These are phyloP conservation scores for Pseudoscleropodium purum DNA, from an alignment of 225 moss, liverwort and hornwort species.

Conservation along the genomic window DNA sequence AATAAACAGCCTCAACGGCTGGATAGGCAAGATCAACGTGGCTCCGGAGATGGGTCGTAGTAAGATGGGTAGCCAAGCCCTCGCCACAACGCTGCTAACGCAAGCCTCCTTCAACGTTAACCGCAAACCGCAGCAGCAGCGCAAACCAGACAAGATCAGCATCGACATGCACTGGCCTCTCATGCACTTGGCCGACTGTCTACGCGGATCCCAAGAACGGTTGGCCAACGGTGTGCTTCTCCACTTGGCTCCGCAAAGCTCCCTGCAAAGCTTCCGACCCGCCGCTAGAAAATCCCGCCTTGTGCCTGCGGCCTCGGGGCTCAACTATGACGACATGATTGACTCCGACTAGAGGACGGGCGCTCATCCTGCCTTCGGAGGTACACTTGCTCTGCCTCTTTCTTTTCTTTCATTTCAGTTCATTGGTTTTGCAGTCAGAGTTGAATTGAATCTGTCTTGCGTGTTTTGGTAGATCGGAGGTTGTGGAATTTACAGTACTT, in stretches of 20 bases:
- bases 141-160: slow-evolving; percentile 12
- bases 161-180: slow-evolving; percentile 47
- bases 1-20: neutral
- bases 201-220: neutral
- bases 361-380: neutral
- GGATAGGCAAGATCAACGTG: slow-evolving; percentile 26
- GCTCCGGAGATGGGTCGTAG: slow-evolving; percentile 23
- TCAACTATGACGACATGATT: slow-evolving; percentile 41
- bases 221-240: neutral
- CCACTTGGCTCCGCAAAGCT: neutral
- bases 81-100: neutral
- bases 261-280: neutral
- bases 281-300: neutral
- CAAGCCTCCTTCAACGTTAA: slow-evolving; percentile 17
- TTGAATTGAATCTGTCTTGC: neutral
- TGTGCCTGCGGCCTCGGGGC: neutral
- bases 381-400: neutral
- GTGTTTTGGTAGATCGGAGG: neutral
- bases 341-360: slow-evolving; percentile 16
- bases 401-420: neutral
- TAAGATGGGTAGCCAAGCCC: slow-evolving; percentile 8
- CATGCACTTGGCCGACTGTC: slow-evolving; percentile 38
- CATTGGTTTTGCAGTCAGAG: neutral
- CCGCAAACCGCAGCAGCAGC: neutral
- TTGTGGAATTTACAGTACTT: neutral